Conservation (phyloP, 2,329 filamentous ascomycete genomes). For the Stagonosporopsis tanaceti region DNA sequence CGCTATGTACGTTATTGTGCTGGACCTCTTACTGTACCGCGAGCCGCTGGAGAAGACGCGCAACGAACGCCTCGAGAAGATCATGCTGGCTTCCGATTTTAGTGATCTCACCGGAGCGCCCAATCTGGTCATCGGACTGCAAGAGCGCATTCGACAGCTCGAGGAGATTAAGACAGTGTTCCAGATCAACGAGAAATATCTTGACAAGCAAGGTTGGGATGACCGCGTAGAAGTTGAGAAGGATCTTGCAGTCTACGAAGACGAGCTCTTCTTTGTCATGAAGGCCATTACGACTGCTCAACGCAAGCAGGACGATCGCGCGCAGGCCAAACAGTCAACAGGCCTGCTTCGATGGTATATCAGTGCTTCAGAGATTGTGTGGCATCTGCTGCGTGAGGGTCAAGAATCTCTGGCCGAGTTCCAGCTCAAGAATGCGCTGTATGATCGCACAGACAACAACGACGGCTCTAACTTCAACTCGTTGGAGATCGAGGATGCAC, state of each 20-base stretch:
- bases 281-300: conserved; percentile 98
- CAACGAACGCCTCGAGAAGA: conserved; percentile 93
- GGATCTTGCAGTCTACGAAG: conserved; percentile 87
- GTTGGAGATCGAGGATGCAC: conserved; percentile 85
- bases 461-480: conserved; percentile 96
- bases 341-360: conserved; percentile 92
- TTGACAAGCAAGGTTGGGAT: conserved; percentile 91
- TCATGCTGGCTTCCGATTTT: conserved; percentile 98
- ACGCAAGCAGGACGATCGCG: conserved; percentile 75
- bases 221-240: conserved; percentile 88
- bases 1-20: conserved; percentile 95
- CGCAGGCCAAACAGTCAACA: conserved; percentile 70
- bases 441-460: conserved; percentile 94
- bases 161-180: conserved; percentile 97
- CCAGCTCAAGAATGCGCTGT: conserved; percentile 88
- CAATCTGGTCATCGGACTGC: conserved; percentile 88
- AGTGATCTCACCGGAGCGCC: conserved; percentile 94
- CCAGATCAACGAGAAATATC: conserved; percentile 85
- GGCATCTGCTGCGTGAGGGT: conserved; percentile 90
- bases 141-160: conserved; percentile 90
- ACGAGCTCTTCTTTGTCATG: conserved; percentile 99
- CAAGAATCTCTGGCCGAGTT: conserved; percentile 91
- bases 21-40: conserved; percentile 94
- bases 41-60: conserved; percentile 98
- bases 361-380: conserved; percentile 92